Base-by-base conservation (phyloP, 768 basidiomycete species). In the Suillus bovinus region DNA sequence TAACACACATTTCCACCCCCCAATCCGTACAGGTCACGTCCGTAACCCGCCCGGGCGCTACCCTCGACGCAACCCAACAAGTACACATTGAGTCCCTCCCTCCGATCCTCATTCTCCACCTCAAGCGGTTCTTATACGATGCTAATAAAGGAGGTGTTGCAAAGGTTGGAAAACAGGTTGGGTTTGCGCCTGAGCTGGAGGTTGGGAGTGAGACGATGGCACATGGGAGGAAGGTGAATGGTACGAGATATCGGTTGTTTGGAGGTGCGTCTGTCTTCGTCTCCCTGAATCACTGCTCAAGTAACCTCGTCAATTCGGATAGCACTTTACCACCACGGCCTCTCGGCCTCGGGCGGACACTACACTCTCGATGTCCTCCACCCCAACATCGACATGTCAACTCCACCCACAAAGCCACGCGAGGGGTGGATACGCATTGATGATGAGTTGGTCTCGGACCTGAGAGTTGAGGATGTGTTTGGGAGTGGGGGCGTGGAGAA, bases 361-460 rank as follows among this genome's bases (percentile, higher is more conserved):
- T 99, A 98, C 77, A 99, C 96, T 3, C 84, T 96, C 53, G 91
- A 94, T 68, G 90, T 96, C 11, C 78, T 96, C 2, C 89, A 93
- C 67, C 90, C 89, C 3, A 84, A 84, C 65, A 81, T 87, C 39
- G 84, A 82, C 72, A 77, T 81, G 11, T 70, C 65, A 60, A 68
- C 70, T 31, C 71, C 75, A 11, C 52, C 58, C 6, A 61, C 63
- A 10, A 71, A 67, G 31, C 77, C 80, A 2, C 80, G 82, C 6
- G 87, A 91, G 61, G 88, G 85, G 11, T 98, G 96, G 96, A 81
- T 97, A 63, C 87, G 96, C 56, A 90, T 98, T 59, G 96, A 99
- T 73, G 96, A 98, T 70, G 96, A 97, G 74, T 78, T 88, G 11
- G 89, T 96, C 29, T 87, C 87, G 38, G 86, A 91, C 67, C 83